Evolutionary conservation across 2,329 filamentous ascomycete genomes (phyloP), one percentile per base, ranked within the genome.

Genomic region (Aspergillus brasiliensis): DNA sequence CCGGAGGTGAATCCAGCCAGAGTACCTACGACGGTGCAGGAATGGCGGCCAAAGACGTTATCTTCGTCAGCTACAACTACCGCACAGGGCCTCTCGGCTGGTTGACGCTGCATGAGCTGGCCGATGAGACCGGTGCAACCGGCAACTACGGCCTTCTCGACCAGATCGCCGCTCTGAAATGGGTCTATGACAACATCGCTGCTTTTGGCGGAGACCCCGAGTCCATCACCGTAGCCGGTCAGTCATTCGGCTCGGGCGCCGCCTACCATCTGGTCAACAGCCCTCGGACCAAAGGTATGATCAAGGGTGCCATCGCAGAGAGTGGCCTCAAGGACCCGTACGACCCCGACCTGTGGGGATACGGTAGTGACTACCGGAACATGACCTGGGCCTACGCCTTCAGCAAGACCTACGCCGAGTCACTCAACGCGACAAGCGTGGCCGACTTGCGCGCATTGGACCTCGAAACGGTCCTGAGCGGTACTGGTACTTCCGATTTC

Each of bases 51-150:
- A 13, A 51, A 11, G 28, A 23, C 7, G 21, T 51, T 19, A 37
- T 51, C 49, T 38, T 51, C 6, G 49, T 51, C 31, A 51, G 34
- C 28, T 38, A 51, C 17, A 51, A 51, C 28, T 51, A 37, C 49
- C 28, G 49, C n/a, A 51, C 49, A 10, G 49, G 49, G 1, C 28
- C 49, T 8, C 21, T 38, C 21, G 49, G 49, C 17, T 51, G 49
- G 49, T 10, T 51, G 1, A 23, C 49, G 0, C 17, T 44, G 5
- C 40, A 44, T 44, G 19, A 44, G 40, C 11, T 44, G 19, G 19
- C 19, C 19, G 21, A 44, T 5, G 40, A 44, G 40, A 44, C 19
- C 8, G 40, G 40, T 6, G 40, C 40, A 5, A 44, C 40, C 5
- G 40, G 40, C 40, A 44, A 44, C 40, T 44, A 44, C 6, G 40